Evolutionary conservation across 208 protist species (phyloP).

Genomic region (Herpetomonas muscarum): DNA sequence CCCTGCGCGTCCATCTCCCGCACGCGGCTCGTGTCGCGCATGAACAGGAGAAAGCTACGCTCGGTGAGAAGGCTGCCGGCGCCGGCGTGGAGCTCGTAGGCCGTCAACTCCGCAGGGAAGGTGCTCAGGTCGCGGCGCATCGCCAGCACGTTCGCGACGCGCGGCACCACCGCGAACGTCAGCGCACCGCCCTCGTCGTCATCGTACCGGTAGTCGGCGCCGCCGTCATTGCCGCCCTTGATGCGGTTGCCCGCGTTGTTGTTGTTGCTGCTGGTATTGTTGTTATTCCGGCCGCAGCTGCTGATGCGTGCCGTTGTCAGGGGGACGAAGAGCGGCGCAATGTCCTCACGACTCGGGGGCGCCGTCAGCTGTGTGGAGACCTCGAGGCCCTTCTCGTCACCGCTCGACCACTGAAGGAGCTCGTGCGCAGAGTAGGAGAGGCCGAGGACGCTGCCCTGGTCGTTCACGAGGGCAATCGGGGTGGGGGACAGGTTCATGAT

Average conservation of each 20-base stretch:
- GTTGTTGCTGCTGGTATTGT: not conserved
- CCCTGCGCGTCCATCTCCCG: conserved; percentile 12
- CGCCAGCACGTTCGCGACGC: conserved; percentile 1
- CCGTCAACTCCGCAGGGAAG: conserved; percentile 14
- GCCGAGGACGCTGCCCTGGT: conserved; percentile 7
- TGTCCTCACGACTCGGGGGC: not conserved
- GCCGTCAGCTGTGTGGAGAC: not conserved
- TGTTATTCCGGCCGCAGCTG: not conserved
- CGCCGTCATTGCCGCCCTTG: not conserved
- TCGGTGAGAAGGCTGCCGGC: not conserved
- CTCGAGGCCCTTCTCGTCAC: conserved; percentile 5
- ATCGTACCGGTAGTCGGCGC: not conserved
- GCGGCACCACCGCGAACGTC: not conserved
- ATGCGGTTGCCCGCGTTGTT: not conserved
- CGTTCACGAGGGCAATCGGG: conserved; percentile 10
- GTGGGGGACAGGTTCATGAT: conserved; percentile 13
- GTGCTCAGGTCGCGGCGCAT: conserved; percentile 10
- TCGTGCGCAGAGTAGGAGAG: conserved; percentile 15
- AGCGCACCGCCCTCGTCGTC: not conserved
- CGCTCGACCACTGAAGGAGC: conserved; percentile 11
- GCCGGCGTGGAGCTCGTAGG: conserved; percentile 4
- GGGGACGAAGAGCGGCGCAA: not conserved
- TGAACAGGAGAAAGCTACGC: conserved; percentile 11
- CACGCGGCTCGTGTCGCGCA: conserved; percentile 13
- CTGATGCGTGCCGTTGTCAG: not conserved